Evolutionary conservation across 805 yeast species (phyloP), one percentile per base, ranked within the genome.

Genomic region (Brettanomyces sp.): DNA sequence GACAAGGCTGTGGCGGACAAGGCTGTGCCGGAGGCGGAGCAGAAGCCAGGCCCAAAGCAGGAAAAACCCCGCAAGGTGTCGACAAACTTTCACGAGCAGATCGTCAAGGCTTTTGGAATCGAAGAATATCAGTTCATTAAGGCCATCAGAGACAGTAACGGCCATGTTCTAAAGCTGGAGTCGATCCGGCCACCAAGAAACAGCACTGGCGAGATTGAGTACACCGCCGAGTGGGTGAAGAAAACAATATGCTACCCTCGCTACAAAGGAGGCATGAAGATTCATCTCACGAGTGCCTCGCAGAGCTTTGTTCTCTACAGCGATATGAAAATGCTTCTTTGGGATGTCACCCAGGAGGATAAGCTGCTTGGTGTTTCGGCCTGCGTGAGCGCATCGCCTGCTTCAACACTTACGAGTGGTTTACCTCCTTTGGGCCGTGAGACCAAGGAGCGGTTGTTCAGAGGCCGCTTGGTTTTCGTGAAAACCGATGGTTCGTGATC

Each of bases 231-330:
- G 43, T 65, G 68, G 69, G 52, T 70, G 14, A 70, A 70, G 48
- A 57, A 58, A 37, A 55, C 60, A 40, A 59, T 70, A 38, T 70
- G 74, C 37, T 67, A 60, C 45, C 75, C 75, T 41, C 56, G 75
- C 25, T 70, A 70, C 49, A 70, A 70, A 47, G 59, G 70, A 41
- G 67, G 65, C 30, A 70, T 70, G 74, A 69, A 68, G 50, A 54
- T 70, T 5, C 72, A 66, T 46, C 39, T 67, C 12, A 21, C 66
- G 2, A 40, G 34, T 39, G 24, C 52, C 1, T 36, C 43, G 33
- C 48, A 44, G 11, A 50, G 52, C 36, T 56, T 57, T 30, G 45
- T 60, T 2, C 39, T 64, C 1, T 64, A 64, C 47, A 60, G 59
- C 43, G 64, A 64, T 46, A 39, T 48, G 22, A 53, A 55, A 30